Evolutionary conservation across 805 yeast genomes (phyloP).

Genomic region (Naumovozyma baii): DNA sequence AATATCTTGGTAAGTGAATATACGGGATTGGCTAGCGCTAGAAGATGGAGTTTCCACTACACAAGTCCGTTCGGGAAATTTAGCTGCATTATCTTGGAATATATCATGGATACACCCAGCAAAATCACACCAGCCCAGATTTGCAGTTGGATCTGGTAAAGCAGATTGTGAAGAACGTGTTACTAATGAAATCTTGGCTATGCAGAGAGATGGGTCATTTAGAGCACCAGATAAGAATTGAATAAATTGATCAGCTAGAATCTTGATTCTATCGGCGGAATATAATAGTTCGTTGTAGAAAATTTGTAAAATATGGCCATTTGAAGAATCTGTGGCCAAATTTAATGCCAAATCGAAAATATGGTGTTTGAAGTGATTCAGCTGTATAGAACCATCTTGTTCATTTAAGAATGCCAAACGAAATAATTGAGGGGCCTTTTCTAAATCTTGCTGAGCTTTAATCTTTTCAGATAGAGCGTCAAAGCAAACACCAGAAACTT

Average conservation of each 20-base stretch:
- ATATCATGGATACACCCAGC: slow-evolving; percentile 97
- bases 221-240: slow-evolving; percentile 39
- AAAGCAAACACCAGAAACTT: slow-evolving; percentile 35
- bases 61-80: slow-evolving; percentile 78
- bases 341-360: slow-evolving; percentile 39
- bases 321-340: slow-evolving; percentile 10
- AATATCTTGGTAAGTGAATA: slow-evolving; percentile 78
- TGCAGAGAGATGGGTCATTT: slow-evolving; percentile 31
- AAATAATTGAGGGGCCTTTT: slow-evolving; percentile 53
- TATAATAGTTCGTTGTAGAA: slow-evolving; percentile 69
- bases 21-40: slow-evolving; percentile 45
- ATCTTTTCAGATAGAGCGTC: slow-evolving; percentile 47
- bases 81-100: slow-evolving; percentile 75
- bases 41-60: slow-evolving; percentile 83
- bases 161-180: slow-evolving; percentile 51
- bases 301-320: slow-evolving; percentile 13
- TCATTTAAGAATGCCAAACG: slow-evolving; percentile 35
- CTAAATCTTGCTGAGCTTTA: slow-evolving; percentile 40
- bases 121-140: slow-evolving; percentile 83
- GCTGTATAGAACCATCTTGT: slow-evolving; percentile 31
- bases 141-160: slow-evolving; percentile 80
- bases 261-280: slow-evolving; percentile 55
- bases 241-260: slow-evolving; percentile 63
- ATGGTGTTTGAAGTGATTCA: slow-evolving; percentile 28
- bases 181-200: slow-evolving; percentile 57